phyloP scores from a whole-genome alignment of 2,329 filamentous ascomycete species.

The Neofusicoccum cordaticola region DNA sequence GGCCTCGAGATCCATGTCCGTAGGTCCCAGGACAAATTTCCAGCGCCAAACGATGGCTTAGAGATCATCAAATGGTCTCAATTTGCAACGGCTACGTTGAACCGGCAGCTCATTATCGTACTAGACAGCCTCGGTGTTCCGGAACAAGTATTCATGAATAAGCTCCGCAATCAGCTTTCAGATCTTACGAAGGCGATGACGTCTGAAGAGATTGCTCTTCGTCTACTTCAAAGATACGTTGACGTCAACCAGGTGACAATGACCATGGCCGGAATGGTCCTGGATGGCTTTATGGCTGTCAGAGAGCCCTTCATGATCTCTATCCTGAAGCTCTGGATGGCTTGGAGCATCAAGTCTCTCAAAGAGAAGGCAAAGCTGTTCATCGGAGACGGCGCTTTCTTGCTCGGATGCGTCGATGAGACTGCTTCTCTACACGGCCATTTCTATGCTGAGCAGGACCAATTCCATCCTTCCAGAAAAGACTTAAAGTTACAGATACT shows the following conservation, averaged over 20 bases:
- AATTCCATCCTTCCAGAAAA: constrained; percentile 36
- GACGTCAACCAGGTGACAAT: constrained; percentile 83
- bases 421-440: constrained; percentile 73
- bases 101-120: constrained; percentile 87
- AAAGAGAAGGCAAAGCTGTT: constrained; percentile 90
- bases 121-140: constrained; percentile 73
- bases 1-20: constrained; percentile 71
- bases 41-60: constrained; percentile 64
- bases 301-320: constrained; percentile 80
- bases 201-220: constrained; percentile 61
- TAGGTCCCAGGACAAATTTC: constrained; percentile 85
- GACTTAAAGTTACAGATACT: constrained; percentile 42
- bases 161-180: constrained; percentile 65
- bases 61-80: constrained; percentile 83
- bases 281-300: constrained; percentile 71
- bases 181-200: constrained; percentile 69
- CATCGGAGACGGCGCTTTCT: constrained; percentile 78
- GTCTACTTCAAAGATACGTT: constrained; percentile 69
- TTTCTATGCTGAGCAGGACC: constrained; percentile 46
- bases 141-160: constrained; percentile 62
- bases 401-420: constrained; percentile 88
- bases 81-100: constrained; percentile 75
- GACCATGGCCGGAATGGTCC: constrained; percentile 70
- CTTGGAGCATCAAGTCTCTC: constrained; percentile 83
- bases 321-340: constrained; percentile 77